Percentiles rank a stretch among this genome's conserved stretches.
Evolutionary conservation across 1,284 basidiomycete genomes (phyloP).

Genomic region (Malassezia nana): DNA sequence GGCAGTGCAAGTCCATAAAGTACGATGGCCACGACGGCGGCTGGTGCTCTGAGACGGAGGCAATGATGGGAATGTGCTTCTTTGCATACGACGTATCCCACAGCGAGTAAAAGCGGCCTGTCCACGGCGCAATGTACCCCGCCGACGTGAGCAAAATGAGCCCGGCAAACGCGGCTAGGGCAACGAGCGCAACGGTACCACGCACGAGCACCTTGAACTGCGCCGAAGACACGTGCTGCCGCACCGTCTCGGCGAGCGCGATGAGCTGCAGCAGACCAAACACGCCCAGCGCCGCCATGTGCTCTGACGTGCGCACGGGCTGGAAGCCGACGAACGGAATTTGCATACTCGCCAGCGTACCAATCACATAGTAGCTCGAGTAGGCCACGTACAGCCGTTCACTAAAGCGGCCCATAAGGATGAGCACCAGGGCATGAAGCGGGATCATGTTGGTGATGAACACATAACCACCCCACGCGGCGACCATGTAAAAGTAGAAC

Average conservation of each 20-base stretch:
- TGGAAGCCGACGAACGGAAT: constrained; percentile 99
- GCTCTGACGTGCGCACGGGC: constrained; percentile 92
- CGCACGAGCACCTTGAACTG: constrained; percentile 71
- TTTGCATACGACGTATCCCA: constrained; percentile 99
- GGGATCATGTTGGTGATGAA: constrained; percentile 99
- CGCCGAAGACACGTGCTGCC: constrained; percentile 78
- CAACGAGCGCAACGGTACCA: constrained; percentile 58
- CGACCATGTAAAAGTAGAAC: constrained; percentile 99
- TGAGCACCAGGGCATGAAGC: constrained; percentile 78
- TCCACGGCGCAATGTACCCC: constrained; percentile 97
- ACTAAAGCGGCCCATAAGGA: constrained; percentile 94
- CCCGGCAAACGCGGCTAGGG: constrained; percentile 56
- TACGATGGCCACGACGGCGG: constrained; percentile 99
- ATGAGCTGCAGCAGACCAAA: constrained; percentile 95
- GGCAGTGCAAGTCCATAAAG: constrained; percentile 97
- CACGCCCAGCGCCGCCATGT: constrained; percentile 94
- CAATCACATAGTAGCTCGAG: constrained; percentile 94
- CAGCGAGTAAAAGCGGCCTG: constrained; percentile 95
- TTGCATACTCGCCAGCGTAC: constrained; percentile 95
- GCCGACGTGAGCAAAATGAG: constrained; percentile 68
- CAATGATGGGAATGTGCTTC: constrained; percentile 94
- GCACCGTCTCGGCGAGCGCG: constrained; percentile 80
- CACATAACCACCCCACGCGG: constrained; percentile 98
- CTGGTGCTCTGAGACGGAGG: constrained; percentile 98
- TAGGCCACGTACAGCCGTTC: constrained; percentile 87